Base-by-base conservation (phyloP, 2,329 filamentous ascomycete genomes). In the Calonectria honghensis region DNA sequence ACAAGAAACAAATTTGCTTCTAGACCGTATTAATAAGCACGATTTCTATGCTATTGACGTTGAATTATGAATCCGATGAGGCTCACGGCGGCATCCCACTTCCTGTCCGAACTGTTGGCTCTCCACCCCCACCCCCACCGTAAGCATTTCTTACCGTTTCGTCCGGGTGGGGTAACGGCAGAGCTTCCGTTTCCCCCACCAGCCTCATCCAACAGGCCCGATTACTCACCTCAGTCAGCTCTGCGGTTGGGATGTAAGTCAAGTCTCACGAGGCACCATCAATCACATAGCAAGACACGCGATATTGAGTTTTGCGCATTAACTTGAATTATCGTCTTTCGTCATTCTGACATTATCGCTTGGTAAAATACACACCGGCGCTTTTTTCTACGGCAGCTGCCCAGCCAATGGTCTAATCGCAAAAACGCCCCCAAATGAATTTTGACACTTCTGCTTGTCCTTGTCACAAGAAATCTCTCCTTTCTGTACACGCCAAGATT, bases 291-390 rank as follows among this genome's bases (percentile, higher is more conserved):
- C 18, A 20, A 45, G 39, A 16, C 16, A 20, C 39, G 4, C 7
- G 20, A 41, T 20, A 20, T 6, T 6, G 16, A 41, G 18, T 41
- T 14, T 45, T 45, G 41, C n/a, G 41, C 41, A 45, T 45, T 45
- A 45, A 45, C n/a, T 39, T 63, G n/a, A 39, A 61, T 41, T 27
- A 41, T 63, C 39, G 16, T 61, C 10, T 27, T 37, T 29, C 18
- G 39, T 63, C 24, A 24, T 63, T 63, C 37, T 63, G 57, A 41
- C 57, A 41, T 63, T 27, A 39, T 39, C 35, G 24, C 52, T 37
- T 39, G 24, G 57, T 63, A 63, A 35, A 61, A 29, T 63, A 63
- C 57, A 63, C 32, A 4, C 57, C 27, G 35, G 27, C 57, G 27
- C 24, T 41, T 5, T 6, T 24, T 10, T 20, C 18, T 24, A 5